Evolutionary conservation across 192 early-diverging fungal genomes (phyloP), one percentile per base, ranked within the genome.

Genomic region (Coemansia sp.): DNA sequence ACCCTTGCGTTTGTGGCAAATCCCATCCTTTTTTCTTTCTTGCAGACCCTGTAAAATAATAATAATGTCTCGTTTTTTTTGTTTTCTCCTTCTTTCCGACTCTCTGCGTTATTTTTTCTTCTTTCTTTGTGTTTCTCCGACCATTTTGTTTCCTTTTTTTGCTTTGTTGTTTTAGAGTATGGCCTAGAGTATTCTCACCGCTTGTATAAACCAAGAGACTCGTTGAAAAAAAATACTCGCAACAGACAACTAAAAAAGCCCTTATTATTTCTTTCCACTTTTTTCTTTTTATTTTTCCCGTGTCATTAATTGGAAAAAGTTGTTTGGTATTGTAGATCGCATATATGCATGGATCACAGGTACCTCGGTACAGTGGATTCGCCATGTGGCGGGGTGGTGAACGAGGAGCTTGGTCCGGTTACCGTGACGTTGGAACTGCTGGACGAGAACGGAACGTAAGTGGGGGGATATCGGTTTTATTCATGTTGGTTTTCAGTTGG

Each of bases 391-490:
- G 70, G 66, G 21, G 42, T 66, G 6, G 76, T 57, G 8, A 29
- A 53, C 27, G 47, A 58, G 42, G 45, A 14, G 3, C 58, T 79
- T 27, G 56, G 42, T 11, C 30, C 70, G 27, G 62, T 79, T 25
- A 73, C 56, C 43, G 64, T 79, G 16, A 44, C 29, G 19, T 25
- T 79, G 44, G 76, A 69, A 59, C 62, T 44, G 29, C 14, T 69
- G 12, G 71, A 79, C 54, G 16, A 50, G 6, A 27, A 73, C 22
- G 76, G 76, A 66, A 59, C 31, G 76, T 79, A 73, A 79, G 76
- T 69, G 31, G n/a, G n/a, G n/a, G n/a, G n/a, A n/a, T n/a, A n/a
- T n/a, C 21, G 19, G 22, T 54, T 33, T 5, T 52, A 7, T 52
- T 8, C 11, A 38, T 12, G 43, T 45, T n/a, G 44, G 19, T 23